Evolutionary conservation across 2,329 filamentous ascomycete species (phyloP).

Genomic region (Dactylonectria estremocensis): DNA sequence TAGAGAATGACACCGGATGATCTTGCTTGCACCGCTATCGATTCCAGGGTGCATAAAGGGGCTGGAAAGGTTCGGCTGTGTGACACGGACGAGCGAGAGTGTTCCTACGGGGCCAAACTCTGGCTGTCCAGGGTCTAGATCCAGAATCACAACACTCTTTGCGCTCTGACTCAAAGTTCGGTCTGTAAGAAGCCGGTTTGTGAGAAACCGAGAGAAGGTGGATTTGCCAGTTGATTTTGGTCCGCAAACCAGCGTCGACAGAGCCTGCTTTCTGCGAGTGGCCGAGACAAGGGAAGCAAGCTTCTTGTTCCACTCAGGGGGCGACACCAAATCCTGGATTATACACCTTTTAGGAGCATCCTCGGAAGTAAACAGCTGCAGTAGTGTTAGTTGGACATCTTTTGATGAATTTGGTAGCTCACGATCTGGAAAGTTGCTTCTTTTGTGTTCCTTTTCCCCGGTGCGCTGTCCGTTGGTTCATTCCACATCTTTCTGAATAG

Average conservation of each 20-base stretch:
- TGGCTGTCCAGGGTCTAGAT: slow-evolving; percentile 84
- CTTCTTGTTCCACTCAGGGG: slow-evolving; percentile 74
- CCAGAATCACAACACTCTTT: slow-evolving; percentile 71
- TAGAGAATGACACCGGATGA: slow-evolving; percentile 76
- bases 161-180: slow-evolving; percentile 21
- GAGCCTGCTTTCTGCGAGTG: slow-evolving; percentile 53
- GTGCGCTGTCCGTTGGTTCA: slow-evolving; percentile 51
- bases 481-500: slow-evolving; percentile 79
- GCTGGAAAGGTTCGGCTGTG: slow-evolving; percentile 74
- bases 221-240: slow-evolving; percentile 84
- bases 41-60: slow-evolving; percentile 74
- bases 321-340: slow-evolving; percentile 70
- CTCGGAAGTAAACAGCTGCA: slow-evolving; percentile 67
- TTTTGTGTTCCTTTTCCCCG: slow-evolving; percentile 38
- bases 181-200: slow-evolving; percentile 76
- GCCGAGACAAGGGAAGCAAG: slow-evolving; percentile 61
- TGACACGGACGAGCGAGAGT: slow-evolving; percentile 76
- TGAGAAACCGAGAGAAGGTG: slow-evolving; percentile 77
- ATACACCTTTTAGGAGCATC: slow-evolving; percentile 65
- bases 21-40: slow-evolving; percentile 50
- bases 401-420: slow-evolving; percentile 37
- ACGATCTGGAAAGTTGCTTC: slow-evolving; percentile 66
- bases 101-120: slow-evolving; percentile 81
- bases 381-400: slow-evolving; percentile 40
- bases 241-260: slow-evolving; percentile 74